phyloP scores from a whole-genome alignment of 2,329 filamentous ascomycete genomes.

The Parafenestella ontariensis region DNA sequence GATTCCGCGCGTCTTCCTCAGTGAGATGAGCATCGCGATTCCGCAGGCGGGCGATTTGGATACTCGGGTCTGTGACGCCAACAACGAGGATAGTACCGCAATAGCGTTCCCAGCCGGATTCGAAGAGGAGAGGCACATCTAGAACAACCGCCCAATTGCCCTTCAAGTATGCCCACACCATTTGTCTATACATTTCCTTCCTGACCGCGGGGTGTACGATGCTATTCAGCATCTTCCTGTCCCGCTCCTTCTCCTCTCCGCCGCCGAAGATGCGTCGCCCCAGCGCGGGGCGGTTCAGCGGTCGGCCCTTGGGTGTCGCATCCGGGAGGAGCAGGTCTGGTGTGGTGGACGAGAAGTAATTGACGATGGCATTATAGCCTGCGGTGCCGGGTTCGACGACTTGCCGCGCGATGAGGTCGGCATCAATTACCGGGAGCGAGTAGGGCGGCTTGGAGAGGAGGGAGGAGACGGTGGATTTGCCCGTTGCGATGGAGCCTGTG shows the following conservation, averaged over 20 bases:
- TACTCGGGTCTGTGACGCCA: slow-evolving; percentile 76
- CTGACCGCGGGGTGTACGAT: slow-evolving; percentile 95
- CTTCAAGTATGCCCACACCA: slow-evolving; percentile 74
- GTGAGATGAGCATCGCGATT: slow-evolving; percentile 79
- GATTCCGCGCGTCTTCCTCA: slow-evolving; percentile 84
- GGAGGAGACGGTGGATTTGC: slow-evolving; percentile 93
- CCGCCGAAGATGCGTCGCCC: slow-evolving; percentile 87
- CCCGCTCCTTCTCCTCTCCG: slow-evolving; percentile 70
- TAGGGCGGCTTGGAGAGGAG: slow-evolving; percentile 82
- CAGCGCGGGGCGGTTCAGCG: slow-evolving; percentile 84
- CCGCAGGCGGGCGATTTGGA: slow-evolving; percentile 82
- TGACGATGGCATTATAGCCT: slow-evolving; percentile 83
- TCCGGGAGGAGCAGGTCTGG: slow-evolving; percentile 79
- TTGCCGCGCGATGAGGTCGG: slow-evolving; percentile 88
- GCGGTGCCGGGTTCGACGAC: slow-evolving; percentile 91
- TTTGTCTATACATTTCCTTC: slow-evolving; percentile 76
- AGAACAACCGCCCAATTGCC: slow-evolving; percentile 90
- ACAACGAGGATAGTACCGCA: slow-evolving; percentile 89
- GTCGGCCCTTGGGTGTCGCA: slow-evolving; percentile 67
- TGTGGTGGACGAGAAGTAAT: slow-evolving; percentile 80
- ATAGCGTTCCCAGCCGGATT: slow-evolving; percentile 82
- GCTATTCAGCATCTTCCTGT: slow-evolving; percentile 79
- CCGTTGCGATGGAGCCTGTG: slow-evolving; percentile 96
- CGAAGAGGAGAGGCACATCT: slow-evolving; percentile 91
- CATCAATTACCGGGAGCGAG: slow-evolving; percentile 89